Percentiles rank a stretch among this genome's conserved stretches.
These are phyloP conservation scores for Ogataea populi-albae DNA, from an alignment of 805 yeast genomes.

Conservation along the genomic window DNA sequence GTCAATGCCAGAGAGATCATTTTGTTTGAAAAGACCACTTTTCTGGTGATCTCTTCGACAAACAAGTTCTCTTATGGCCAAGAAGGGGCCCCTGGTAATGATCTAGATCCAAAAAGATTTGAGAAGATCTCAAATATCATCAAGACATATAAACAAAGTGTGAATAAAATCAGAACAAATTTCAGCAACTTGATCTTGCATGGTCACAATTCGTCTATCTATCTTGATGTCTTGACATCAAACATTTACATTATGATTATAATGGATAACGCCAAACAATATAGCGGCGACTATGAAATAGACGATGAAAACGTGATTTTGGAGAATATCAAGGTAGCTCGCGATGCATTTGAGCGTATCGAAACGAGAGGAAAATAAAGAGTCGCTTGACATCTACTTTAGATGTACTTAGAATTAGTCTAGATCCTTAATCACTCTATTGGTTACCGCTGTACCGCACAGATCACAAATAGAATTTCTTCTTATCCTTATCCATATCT, in stretches of 20 bases:
- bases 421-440: neutral
- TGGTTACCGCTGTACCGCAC: neutral
- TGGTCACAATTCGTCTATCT: conserved; percentile 40
- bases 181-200: conserved; percentile 73
- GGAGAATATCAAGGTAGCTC: conserved; percentile 35
- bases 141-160: conserved; percentile 91
- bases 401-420: no score
- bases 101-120: conserved; percentile 87
- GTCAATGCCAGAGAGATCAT: conserved; percentile 87
- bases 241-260: conserved; percentile 39
- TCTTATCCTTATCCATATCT: conserved; percentile 95
- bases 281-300: conserved; percentile 19
- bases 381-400: no score
- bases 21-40: conserved; percentile 89
- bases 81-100: conserved; percentile 4
- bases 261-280: conserved; percentile 28
- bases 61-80: conserved; percentile 26
- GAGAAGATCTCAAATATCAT: conserved; percentile 92
- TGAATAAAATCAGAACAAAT: conserved; percentile 80
- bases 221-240: conserved; percentile 33
- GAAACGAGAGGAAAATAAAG: conserved; percentile 19
- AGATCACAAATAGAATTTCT: conserved; percentile 73
- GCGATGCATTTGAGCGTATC: conserved; percentile 32
- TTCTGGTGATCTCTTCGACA: conserved; percentile 70
- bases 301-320: conserved; percentile 34